Base-by-base conservation (phyloP, 495 filamentous ascomycete species). In the Penicillium herquei region DNA sequence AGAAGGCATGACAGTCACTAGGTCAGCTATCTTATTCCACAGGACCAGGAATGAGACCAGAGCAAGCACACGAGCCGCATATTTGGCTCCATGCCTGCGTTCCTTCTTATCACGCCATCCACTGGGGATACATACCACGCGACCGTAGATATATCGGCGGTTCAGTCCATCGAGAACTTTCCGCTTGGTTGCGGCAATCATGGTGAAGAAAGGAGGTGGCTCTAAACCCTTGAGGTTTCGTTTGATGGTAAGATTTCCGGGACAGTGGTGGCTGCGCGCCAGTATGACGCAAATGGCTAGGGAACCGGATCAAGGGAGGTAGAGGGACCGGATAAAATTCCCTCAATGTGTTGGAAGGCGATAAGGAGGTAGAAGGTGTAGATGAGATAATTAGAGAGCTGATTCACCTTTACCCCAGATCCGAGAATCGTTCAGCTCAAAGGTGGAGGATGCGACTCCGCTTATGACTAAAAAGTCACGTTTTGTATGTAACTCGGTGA, bases 141-240 rank as follows among this genome's bases (percentile, higher is more conserved):
- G 84, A 68, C 88, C 90, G 71, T 85, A 90, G 52, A 95, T 88
- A 65, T 85, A 93, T 70, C 87, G 85, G 66, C 78, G 82, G 66
- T 93, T 92, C 56, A 92, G 74, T 49, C 81, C 78, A 67, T 87
- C 81, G 55, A 86, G 68, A 55, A 88, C 76, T 58, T 82, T 84
- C 44, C 83, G 81, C 56, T 85, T 81, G 39, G 77, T 55, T 39
- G 68, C 59, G 46, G 70, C 69, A 54, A 81, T 72, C 78, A 81
- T 80, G 40, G 52, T 68, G 63, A 52, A 59, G 42, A 47, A 33
- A 48, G 43, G 53, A 34, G 55, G 47, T 31, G 16, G 51, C 39
- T 50, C 31, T 37, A 52, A 57, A 45, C 43, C 31, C 18, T 39
- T n/a, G 40, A 46, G 37, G 58, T 57, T n/a, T 59, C 52, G 34